Evolutionary conservation across 2,329 filamentous ascomycete genomes (phyloP).

Genomic region (Magnaporthales sp.): DNA sequence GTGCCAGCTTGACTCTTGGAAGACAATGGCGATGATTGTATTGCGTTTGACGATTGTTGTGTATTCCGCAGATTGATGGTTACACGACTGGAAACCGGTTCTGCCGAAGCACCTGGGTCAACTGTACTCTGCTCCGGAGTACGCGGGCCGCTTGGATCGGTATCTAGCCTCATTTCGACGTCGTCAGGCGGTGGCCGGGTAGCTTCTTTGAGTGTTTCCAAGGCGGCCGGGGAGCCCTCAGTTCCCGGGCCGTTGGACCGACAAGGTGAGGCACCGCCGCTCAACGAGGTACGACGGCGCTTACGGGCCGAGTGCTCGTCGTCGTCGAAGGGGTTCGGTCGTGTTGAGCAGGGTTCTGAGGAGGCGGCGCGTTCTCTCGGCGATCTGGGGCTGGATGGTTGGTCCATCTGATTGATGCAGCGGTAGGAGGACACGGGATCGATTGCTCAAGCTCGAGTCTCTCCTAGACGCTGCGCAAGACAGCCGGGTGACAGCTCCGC

Average conservation of each 20-base stretch:
- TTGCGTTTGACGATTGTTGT: slow-evolving; percentile 28
- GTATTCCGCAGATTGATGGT: slow-evolving; percentile 51
- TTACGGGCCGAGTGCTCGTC: slow-evolving; percentile 47
- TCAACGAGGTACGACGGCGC: slow-evolving; percentile 51
- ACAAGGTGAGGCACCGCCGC: slow-evolving; percentile 38
- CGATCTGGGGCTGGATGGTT: slow-evolving; percentile 38
- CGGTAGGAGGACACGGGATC: slow-evolving; percentile 20
- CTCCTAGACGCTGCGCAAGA: slow-evolving; percentile 43
- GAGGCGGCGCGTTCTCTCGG: slow-evolving; percentile 50
- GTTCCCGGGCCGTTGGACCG: slow-evolving; percentile 24
- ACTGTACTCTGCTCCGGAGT: slow-evolving; percentile 26
- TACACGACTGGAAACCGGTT: slow-evolving; percentile 46
- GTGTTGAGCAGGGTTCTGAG: slow-evolving; percentile 53
- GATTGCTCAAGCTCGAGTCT: slow-evolving; percentile 36
- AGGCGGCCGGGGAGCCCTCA: slow-evolving; percentile 1
- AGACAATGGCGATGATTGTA: slow-evolving; percentile 34
- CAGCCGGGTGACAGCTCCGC: slow-evolving; percentile 41
- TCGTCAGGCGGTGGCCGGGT: slow-evolving; percentile 13
- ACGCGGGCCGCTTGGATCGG: slow-evolving; percentile 27
- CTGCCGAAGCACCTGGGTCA: slow-evolving; percentile 12
- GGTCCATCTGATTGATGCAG: slow-evolving; percentile 44
- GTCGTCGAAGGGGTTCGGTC: slow-evolving; percentile 58
- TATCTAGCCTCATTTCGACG: slow-evolving; percentile 31
- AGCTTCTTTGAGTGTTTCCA: slow-evolving; percentile 1
- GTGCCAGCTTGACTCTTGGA: slow-evolving; percentile 16